Evolutionary conservation across 2,329 filamentous ascomycete species (phyloP), one percentile per base, ranked within the genome.

Genomic region (Passalora sequoiae): DNA sequence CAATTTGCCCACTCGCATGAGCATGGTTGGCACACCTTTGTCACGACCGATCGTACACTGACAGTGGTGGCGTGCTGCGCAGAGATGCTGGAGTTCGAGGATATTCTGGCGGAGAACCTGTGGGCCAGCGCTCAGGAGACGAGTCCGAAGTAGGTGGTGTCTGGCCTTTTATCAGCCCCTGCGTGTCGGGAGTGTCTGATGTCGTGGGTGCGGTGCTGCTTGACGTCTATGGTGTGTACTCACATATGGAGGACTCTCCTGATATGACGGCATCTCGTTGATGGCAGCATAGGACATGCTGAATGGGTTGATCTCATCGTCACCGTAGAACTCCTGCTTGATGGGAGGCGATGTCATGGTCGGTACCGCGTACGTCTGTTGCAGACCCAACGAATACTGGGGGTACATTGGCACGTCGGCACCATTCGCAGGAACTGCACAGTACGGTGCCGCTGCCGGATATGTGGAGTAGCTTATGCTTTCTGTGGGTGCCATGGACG

Each of bases 141-240:
- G 80, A 83, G 63, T 84, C 82, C 59, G 82, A 84, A 57, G 88
- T 77, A 61, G 84, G 81, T 69, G 84, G 84, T 66, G 84, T 88
- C 84, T 89, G 69, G 46, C 36, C 27, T 43, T 40, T 35, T 29
- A 57, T 61, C 55, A 63, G 59, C 54, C 56, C 47, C 43, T 49
- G 43, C 44, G 54, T 47, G 47, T 47, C 36, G 47, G 51, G 43
- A 45, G 52, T 20, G 25, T 47, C 40, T 46, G 46, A 45, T 31
- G 38, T 44, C 52, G 44, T 40, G 44, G 43, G 39, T 43, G 44
- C 13, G 46, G 31, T 17, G 20, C 33, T 38, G 51, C 32, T 39
- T 48, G 45, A 40, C 54, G 47, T 50, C 49, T 47, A 51, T 43
- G 50, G 41, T 46, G 47, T 49, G 39, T 82, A 61, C 60, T 63